Evolutionary conservation across 1,139 yeast species (phyloP).

Genomic region (Geotrichum citri-aurantii): DNA sequence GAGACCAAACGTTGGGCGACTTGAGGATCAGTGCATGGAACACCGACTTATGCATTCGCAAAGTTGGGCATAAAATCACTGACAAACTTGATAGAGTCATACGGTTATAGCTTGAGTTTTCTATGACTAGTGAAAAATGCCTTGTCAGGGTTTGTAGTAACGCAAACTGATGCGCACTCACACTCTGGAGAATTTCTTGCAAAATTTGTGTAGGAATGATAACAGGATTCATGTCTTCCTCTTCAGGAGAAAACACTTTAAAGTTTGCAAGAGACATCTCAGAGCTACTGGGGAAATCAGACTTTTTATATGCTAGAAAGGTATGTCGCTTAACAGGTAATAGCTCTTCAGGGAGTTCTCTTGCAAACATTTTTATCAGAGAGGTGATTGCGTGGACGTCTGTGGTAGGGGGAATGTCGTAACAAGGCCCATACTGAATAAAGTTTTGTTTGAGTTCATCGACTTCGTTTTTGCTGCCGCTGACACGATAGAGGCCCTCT

Average conservation of each 20-base stretch:
- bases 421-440: slow-evolving; percentile 57
- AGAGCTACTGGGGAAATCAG: slow-evolving; percentile 1
- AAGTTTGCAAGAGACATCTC: slow-evolving; percentile 3
- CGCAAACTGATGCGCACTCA: slow-evolving; percentile 28
- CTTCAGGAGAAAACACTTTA: slow-evolving; percentile 17
- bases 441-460: slow-evolving; percentile 54
- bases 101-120: slow-evolving; percentile 24
- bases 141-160: slow-evolving; percentile 27
- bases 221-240: slow-evolving; percentile 19
- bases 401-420: slow-evolving; percentile 54
- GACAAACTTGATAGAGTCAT: slow-evolving; percentile 34
- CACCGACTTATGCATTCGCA: slow-evolving; percentile 27
- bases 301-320: slow-evolving; percentile 18
- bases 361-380: slow-evolving; percentile 63
- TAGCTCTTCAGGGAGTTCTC: slow-evolving; percentile 78
- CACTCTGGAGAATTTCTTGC: slow-evolving; percentile 25
- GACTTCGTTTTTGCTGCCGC: slow-evolving; percentile 69
- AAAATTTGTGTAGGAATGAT: slow-evolving; percentile 24
- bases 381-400: slow-evolving; percentile 85
- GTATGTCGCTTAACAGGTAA: slow-evolving; percentile 27
- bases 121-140: slow-evolving; percentile 27
- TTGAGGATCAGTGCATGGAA: slow-evolving; percentile 25
- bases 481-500: slow-evolving; percentile 76
- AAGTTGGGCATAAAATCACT: slow-evolving; percentile 33
- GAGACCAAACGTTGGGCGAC: slow-evolving; percentile 24